phyloP scores from a whole-genome alignment of 805 yeast species.

The Candida arabinofermentans region DNA sequence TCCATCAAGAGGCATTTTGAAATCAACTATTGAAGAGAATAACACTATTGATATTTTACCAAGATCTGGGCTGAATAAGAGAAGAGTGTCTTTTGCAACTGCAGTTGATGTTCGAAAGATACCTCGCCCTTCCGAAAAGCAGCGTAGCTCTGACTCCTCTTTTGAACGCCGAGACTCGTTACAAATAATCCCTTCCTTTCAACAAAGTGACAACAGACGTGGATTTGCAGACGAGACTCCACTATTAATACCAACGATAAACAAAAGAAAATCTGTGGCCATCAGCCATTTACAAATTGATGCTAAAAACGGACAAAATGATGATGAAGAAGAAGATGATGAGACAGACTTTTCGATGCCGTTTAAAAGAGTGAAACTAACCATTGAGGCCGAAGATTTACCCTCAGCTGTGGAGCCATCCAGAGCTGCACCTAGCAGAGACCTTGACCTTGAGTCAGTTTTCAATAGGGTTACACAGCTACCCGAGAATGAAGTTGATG shows the following conservation, averaged over 20 bases:
- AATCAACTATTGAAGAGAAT: slow-evolving; percentile 28
- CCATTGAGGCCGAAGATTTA: slow-evolving; percentile 19
- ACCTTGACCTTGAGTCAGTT: slow-evolving; percentile 2
- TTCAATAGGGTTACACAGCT: slow-evolving; percentile 4
- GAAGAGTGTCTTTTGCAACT: slow-evolving; percentile 77
- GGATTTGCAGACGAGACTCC: not conserved
- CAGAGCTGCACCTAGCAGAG: slow-evolving; percentile 14
- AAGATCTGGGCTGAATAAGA: slow-evolving; percentile 23
- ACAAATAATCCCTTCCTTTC: slow-evolving; percentile 29
- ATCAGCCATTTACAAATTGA: too few species aligned
- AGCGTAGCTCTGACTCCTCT: slow-evolving; percentile 15
- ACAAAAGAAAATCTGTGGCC: too few species aligned
- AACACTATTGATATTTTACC: slow-evolving; percentile 37
- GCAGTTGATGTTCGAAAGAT: slow-evolving; percentile 61
- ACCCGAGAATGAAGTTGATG: slow-evolving; percentile 12
- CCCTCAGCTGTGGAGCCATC: slow-evolving; percentile 4
- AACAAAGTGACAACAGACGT: slow-evolving; percentile 3
- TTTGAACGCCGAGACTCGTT: slow-evolving; percentile 26
- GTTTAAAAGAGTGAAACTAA: slow-evolving; percentile 11
- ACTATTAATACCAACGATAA: not conserved
- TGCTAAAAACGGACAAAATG: not conserved
- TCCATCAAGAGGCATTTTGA: slow-evolving; percentile 38
- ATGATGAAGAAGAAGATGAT: slow-evolving; percentile 7
- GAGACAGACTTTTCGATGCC: slow-evolving; percentile 13
- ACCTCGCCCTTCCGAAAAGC: slow-evolving; percentile 35